Conservation (phyloP, 306 rosid species). For the Leucaena leucocephala region DNA sequence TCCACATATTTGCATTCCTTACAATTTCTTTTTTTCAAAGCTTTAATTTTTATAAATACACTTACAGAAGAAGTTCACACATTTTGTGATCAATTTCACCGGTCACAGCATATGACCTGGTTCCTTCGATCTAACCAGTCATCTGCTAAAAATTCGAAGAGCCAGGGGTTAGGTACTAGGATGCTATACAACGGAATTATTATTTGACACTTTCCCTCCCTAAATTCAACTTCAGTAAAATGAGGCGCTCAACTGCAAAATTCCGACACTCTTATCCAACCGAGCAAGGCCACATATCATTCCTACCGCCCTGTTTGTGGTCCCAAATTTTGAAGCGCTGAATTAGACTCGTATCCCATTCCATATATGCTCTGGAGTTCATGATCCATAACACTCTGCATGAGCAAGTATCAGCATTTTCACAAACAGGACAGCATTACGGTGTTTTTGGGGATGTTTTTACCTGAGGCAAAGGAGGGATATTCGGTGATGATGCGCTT, state of each 20-base stretch:
- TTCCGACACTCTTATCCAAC: constrained; percentile 21
- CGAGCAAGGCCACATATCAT: constrained; percentile 22
- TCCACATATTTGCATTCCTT: constrained; percentile 33
- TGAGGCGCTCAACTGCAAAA: constrained; percentile 30
- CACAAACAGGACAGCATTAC: constrained; percentile 13
- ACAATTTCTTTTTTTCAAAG: constrained; percentile 22
- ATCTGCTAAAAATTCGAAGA: constrained; percentile 86
- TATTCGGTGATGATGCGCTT: constrained; percentile 57
- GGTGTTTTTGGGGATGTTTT: constrained; percentile 33
- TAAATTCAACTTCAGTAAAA: constrained; percentile 48
- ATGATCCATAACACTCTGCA: constrained; percentile 70
- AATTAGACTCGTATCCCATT: constrained; percentile 77
- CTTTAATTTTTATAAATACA: constrained; percentile 31
- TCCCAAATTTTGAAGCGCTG: constrained; percentile 73
- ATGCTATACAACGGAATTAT: constrained; percentile 71
- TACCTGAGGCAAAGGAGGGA: constrained; percentile 82
- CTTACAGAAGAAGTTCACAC: constrained; percentile 39
- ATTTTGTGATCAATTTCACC: constrained; percentile 49
- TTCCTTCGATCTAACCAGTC: constrained; percentile 54
- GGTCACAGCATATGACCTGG: constrained; percentile 43
- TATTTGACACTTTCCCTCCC: constrained; percentile 27
- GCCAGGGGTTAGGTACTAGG: constrained; percentile 73
- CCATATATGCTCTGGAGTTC: constrained; percentile 83
- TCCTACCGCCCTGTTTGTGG: constrained; percentile 82
- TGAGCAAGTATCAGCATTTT: constrained; percentile 29